A percentile compares a stretch with the other conserved stretches of the same genome.
Evolutionary conservation across 768 basidiomycete species (phyloP).

Genomic region (Mrakia blollopis): DNA sequence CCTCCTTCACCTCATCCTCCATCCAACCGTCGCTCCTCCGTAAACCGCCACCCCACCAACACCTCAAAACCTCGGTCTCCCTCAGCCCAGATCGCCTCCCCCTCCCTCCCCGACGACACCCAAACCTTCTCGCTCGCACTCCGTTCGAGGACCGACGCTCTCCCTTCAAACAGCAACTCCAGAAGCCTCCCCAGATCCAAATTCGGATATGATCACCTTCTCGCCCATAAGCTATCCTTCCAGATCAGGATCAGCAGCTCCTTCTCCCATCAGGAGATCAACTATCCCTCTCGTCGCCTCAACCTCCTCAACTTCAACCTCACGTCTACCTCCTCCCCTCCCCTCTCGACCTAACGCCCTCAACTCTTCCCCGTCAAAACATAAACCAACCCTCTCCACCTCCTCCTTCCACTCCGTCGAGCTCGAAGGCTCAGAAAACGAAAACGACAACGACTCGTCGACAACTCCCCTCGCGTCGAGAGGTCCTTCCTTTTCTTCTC

Average conservation of each 20-base stretch:
- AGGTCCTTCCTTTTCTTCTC: background rate
- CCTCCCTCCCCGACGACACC: background rate
- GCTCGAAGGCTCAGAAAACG: constrained; percentile 52
- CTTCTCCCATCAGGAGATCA: background rate
- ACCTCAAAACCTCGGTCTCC: background rate
- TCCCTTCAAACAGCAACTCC: constrained; percentile 4
- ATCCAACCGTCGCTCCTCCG: background rate
- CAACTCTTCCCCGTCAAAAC: background rate
- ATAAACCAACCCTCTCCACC: constrained; percentile 49
- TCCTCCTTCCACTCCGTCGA: constrained; percentile 82
- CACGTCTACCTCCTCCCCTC: background rate
- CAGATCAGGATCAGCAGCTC: background rate
- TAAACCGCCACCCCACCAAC: constrained; percentile 6
- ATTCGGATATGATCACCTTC: background rate
- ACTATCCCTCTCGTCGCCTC: too few species aligned
- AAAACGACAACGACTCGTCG: constrained; percentile 38
- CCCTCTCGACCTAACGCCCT: background rate
- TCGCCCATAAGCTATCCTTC: background rate
- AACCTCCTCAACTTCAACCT: background rate
- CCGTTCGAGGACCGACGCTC: background rate
- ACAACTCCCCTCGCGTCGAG: constrained; percentile 42
- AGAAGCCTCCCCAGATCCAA: background rate
- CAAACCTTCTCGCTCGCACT: background rate
- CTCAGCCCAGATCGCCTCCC: background rate
- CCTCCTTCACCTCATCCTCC: background rate